Evolutionary conservation across 1,284 basidiomycete genomes (phyloP).

Genomic region (Spongiforma sp.): DNA sequence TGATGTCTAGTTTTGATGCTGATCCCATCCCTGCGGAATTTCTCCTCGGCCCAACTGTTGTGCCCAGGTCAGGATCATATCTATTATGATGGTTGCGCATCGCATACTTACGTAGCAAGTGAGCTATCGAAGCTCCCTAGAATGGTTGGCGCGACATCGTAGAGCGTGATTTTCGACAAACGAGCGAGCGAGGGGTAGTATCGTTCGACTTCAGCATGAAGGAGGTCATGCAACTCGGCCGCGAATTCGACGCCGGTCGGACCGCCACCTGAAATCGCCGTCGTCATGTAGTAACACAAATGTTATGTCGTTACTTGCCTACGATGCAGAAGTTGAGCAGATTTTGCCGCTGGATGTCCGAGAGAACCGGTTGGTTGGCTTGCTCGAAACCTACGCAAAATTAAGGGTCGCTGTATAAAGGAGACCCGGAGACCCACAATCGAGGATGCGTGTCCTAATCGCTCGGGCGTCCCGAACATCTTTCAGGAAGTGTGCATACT

Average conservation of each 20-base stretch:
- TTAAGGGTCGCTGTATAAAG: constrained; percentile 4
- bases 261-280: constrained; percentile 62
- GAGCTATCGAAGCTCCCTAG: constrained; percentile 80
- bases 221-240: constrained; percentile 86
- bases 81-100: constrained; percentile 4
- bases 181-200: constrained; percentile 69
- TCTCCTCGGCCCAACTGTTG: constrained; percentile 69
- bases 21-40: constrained; percentile 81
- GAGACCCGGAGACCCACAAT: constrained; percentile 52
- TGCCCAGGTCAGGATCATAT: constrained; percentile 17
- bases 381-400: constrained; percentile 69
- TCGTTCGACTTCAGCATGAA: constrained; percentile 75
- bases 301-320: constrained; percentile 48
- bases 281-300: no score
- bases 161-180: constrained; percentile 74
- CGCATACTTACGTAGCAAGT: constrained; percentile 65
- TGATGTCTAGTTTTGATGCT: constrained; percentile 78
- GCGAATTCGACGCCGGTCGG: constrained; percentile 86
- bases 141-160: constrained; percentile 84
- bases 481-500: constrained; percentile 84
- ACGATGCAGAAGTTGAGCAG: constrained; percentile 84
- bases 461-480: constrained; percentile 82
- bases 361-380: constrained; percentile 73
- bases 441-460: constrained; percentile 78
- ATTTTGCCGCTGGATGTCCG: constrained; percentile 67